Evolutionary conservation across 768 basidiomycete genomes (phyloP).

Genomic region (Lyophyllum atratum): DNA sequence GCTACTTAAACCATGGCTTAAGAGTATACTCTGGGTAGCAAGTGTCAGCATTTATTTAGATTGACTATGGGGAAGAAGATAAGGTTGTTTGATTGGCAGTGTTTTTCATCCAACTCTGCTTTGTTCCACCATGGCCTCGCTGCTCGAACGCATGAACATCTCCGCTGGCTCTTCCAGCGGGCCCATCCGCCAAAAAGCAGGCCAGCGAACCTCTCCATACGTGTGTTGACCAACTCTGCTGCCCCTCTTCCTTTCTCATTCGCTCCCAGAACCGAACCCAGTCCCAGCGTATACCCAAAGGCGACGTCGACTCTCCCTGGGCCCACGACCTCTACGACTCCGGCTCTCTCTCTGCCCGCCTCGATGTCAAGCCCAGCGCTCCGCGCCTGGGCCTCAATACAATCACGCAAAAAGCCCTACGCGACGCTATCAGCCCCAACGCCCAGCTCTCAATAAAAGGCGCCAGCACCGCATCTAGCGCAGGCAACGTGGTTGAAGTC

Average conservation of each 20-base stretch:
- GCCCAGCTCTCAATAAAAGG: slow-evolving; percentile 64
- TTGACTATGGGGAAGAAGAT: too few species aligned
- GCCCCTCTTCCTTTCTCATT: slow-evolving; percentile 18
- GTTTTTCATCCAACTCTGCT: not conserved
- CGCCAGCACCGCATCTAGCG: slow-evolving; percentile 48
- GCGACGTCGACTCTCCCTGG: slow-evolving; percentile 68
- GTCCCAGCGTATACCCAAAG: slow-evolving; percentile 58
- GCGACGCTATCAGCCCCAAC: slow-evolving; percentile 51
- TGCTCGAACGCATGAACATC: slow-evolving; percentile 61
- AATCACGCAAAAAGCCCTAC: slow-evolving; percentile 62
- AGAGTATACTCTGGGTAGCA: too few species aligned
- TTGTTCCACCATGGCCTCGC: slow-evolving; percentile 49
- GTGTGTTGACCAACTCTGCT: slow-evolving; percentile 40
- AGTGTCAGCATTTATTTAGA: too few species aligned
- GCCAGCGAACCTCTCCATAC: slow-evolving; percentile 48
- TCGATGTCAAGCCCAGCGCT: slow-evolving; percentile 42
- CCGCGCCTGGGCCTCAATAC: slow-evolving; percentile 54
- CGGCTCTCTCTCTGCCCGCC: slow-evolving; percentile 62
- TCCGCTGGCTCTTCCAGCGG: slow-evolving; percentile 39
- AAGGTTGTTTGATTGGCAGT: not conserved
- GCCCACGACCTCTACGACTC: slow-evolving; percentile 71
- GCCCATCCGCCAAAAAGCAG: slow-evolving; percentile 46
- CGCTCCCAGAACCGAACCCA: slow-evolving; percentile 35
- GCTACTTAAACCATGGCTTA: too few species aligned
- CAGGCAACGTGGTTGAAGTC: slow-evolving; percentile 71